These are phyloP conservation scores for Flaveria bidentis DNA, from an alignment of 129 eudicot species.

Conservation along the genomic window DNA sequence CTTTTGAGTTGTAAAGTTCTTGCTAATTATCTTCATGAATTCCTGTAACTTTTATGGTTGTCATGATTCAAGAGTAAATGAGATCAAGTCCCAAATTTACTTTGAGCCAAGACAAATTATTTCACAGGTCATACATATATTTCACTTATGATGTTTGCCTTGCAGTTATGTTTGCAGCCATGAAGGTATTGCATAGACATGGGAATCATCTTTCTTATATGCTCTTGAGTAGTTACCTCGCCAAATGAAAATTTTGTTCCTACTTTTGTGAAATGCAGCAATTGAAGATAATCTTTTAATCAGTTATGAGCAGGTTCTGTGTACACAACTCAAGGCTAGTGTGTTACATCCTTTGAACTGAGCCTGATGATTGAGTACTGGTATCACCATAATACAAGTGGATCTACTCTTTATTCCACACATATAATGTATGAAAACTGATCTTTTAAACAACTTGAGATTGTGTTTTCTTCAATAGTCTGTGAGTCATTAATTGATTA, in stretches of 20 bases:
- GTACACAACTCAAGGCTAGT: background rate
- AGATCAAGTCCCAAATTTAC: slow-evolving; percentile 21
- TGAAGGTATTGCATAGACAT: slow-evolving; percentile 12
- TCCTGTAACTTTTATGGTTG: slow-evolving; percentile 17
- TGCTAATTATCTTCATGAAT: slow-evolving; percentile 20
- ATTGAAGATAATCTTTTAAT: slow-evolving; percentile 7
- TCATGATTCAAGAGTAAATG: slow-evolving; percentile 33
- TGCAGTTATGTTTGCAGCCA: slow-evolving; percentile 11
- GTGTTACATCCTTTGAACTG: slow-evolving; percentile 5
- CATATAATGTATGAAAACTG: background rate
- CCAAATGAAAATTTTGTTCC: background rate
- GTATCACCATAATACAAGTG: slow-evolving; percentile 7
- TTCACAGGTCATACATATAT: too few species aligned
- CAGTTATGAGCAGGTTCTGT: background rate
- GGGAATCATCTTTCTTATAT: too few species aligned
- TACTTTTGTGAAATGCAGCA: background rate
- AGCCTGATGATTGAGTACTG: background rate
- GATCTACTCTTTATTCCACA: slow-evolving; percentile 3
- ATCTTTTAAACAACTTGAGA: background rate
- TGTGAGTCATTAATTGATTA: background rate
- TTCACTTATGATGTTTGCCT: background rate
- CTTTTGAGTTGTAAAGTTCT: background rate
- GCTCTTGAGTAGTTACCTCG: background rate
- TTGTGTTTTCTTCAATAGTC: slow-evolving; percentile 5
- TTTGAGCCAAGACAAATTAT: background rate